phyloP scores from a whole-genome alignment of 352 stramenopile species.

The Globisporangium sylvaticum region DNA sequence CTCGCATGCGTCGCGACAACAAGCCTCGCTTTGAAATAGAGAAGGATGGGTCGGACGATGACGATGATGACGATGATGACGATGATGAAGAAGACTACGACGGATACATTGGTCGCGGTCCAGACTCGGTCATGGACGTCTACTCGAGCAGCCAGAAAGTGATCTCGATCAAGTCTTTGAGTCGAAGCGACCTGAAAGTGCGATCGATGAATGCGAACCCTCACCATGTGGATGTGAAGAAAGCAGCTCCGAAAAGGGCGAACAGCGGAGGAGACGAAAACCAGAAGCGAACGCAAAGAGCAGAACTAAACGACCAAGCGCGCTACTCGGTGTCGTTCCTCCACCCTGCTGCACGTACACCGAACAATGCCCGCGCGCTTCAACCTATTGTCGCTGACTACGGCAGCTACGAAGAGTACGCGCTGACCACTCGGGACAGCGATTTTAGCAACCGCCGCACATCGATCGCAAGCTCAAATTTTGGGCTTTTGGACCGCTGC shows the following conservation, averaged over 20 bases:
- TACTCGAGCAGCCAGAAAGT: constrained; percentile 43
- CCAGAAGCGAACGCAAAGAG: not conserved
- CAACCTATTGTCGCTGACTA: constrained; percentile 30
- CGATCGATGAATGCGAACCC: constrained; percentile 9
- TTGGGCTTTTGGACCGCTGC: constrained; percentile 47
- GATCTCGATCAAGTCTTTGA: constrained; percentile 58
- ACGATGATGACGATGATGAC: constrained; percentile 7
- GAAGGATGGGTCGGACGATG: constrained; percentile 5
- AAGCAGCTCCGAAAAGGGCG: not conserved
- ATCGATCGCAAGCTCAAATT: constrained; percentile 46
- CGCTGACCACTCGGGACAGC: constrained; percentile 18
- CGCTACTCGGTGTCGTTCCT: constrained; percentile 40
- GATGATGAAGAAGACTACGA: constrained; percentile 27
- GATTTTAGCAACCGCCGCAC: constrained; percentile 38
- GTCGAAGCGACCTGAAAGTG: constrained; percentile 13
- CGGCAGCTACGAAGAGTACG: constrained; percentile 41
- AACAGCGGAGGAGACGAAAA: constrained; percentile 3
- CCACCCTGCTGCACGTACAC: constrained; percentile 24
- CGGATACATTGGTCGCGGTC: constrained; percentile 19
- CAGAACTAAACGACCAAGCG: not conserved
- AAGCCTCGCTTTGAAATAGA: not conserved
- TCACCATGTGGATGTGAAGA: not conserved
- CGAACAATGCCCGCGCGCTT: constrained; percentile 2
- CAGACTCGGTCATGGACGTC: constrained; percentile 9
- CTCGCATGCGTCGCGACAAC: constrained; percentile 2